phyloP scores from a whole-genome alignment of 495 filamentous ascomycete genomes.

The Neurospora terricola region DNA sequence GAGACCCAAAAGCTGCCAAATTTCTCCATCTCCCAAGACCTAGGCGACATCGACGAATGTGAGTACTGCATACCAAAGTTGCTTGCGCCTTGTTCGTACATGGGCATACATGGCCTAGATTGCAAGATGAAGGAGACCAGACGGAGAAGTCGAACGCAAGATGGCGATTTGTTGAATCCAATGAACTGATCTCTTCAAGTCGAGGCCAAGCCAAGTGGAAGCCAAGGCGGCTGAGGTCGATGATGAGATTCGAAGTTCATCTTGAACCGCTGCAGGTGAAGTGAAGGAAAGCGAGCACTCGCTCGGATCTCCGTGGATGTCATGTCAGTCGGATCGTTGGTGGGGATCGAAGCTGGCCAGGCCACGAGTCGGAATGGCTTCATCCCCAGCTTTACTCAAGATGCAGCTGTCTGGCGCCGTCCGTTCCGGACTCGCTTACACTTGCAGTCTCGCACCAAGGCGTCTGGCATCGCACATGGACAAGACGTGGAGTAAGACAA shows the following conservation, averaged over 20 bases:
- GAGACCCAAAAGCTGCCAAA: not conserved
- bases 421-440: not conserved
- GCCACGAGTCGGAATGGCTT: not conserved
- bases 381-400: not conserved
- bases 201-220: not conserved
- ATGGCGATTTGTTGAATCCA: not conserved
- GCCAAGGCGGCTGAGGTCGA: not conserved
- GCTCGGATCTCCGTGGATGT: not conserved
- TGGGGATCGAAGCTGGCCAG: not conserved
- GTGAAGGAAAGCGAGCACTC: not conserved
- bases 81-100: not conserved
- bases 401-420: not conserved
- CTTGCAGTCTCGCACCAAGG: not conserved
- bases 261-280: not conserved
- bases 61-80: not conserved
- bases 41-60: not conserved
- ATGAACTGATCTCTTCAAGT: not conserved
- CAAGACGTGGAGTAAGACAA: not conserved
- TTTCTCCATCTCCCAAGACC: not conserved
- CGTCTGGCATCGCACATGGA: not conserved
- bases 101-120: not conserved
- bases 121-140: not conserved
- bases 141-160: not conserved
- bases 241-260: not conserved
- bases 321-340: not conserved